Evolutionary conservation across 331 rosid species (phyloP).

Genomic region (Erythrophleum ivorense): DNA sequence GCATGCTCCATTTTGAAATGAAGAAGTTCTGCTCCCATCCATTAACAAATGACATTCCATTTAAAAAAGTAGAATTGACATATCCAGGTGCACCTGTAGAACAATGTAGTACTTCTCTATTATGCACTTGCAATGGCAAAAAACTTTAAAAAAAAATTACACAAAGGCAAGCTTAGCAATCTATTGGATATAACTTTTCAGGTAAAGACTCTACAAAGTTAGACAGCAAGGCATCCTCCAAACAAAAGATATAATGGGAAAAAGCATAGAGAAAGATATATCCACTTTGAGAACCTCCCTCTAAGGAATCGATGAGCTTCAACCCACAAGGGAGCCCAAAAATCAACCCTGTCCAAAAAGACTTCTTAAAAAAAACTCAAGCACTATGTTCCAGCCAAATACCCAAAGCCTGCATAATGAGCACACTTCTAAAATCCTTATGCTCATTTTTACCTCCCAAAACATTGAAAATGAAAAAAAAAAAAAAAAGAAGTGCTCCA

Average conservation of each 20-base stretch:
- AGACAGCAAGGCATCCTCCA: not conserved
- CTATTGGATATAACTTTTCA: not conserved
- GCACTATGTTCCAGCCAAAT: not conserved
- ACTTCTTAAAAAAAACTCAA: not conserved
- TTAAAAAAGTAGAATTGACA: constrained; percentile 68
- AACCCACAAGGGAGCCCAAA: not conserved
- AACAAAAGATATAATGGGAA: not conserved
- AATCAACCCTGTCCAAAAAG: not conserved
- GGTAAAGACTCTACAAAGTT: not conserved
- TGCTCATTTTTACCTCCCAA: not conserved
- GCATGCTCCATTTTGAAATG: constrained; percentile 99
- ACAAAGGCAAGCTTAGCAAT: constrained; percentile 18
- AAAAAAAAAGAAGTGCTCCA: not conserved
- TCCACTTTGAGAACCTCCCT: not conserved
- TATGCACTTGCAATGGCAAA: constrained; percentile 26
- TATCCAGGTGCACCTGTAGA: constrained; percentile 94
- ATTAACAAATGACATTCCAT: constrained; percentile 92
- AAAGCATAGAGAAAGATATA: not conserved
- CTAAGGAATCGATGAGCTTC: not conserved
- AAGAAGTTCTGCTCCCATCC: constrained; percentile 92
- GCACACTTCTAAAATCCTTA: not conserved
- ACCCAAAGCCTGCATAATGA: not conserved
- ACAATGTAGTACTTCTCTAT: constrained; percentile 32
- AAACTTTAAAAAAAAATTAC: constrained; percentile 8
- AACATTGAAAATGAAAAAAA: not conserved